A percentile compares a stretch with the other conserved stretches of the same genome.
Evolutionary conservation across 2,329 filamentous ascomycete genomes (phyloP).

Genomic region (Hypomyces rosellus): DNA sequence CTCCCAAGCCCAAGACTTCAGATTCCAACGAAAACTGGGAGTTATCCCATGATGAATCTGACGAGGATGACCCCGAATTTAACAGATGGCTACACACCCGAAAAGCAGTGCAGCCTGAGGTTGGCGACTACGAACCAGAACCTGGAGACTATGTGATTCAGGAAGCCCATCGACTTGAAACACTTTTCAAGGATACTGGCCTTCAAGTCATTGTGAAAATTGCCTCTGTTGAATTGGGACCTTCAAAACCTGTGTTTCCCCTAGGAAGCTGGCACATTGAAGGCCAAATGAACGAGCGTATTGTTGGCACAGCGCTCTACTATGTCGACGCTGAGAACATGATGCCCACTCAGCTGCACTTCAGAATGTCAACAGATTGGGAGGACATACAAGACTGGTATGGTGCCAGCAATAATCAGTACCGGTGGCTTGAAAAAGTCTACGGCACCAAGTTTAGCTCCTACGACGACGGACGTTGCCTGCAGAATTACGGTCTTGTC

Average conservation of each 20-base stretch:
- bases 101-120: constrained; percentile 16
- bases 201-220: constrained; percentile 59
- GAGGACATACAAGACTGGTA: background rate
- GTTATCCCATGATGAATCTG: background rate
- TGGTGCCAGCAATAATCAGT: background rate
- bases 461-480: background rate
- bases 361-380: background rate
- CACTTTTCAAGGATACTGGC: constrained; percentile 24
- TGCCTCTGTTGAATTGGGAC: constrained; percentile 46
- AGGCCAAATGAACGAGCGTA: constrained; percentile 22
- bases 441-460: constrained; percentile 9
- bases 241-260: constrained; percentile 42
- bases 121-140: constrained; percentile 1
- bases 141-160: background rate
- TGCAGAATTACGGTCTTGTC: constrained; percentile 18
- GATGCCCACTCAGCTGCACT: background rate
- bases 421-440: constrained; percentile 5
- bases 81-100: constrained; percentile 10
- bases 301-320: constrained; percentile 21
- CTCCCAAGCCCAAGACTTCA: background rate
- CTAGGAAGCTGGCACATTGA: constrained; percentile 40
- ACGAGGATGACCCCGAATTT: background rate
- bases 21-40: background rate
- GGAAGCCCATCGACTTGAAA: background rate
- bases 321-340: constrained; percentile 9